A percentile compares a stretch with the other conserved stretches of the same genome.
Conservation (phyloP, 345 rosid genomes). For the Carallia pectinifolia region DNA sequence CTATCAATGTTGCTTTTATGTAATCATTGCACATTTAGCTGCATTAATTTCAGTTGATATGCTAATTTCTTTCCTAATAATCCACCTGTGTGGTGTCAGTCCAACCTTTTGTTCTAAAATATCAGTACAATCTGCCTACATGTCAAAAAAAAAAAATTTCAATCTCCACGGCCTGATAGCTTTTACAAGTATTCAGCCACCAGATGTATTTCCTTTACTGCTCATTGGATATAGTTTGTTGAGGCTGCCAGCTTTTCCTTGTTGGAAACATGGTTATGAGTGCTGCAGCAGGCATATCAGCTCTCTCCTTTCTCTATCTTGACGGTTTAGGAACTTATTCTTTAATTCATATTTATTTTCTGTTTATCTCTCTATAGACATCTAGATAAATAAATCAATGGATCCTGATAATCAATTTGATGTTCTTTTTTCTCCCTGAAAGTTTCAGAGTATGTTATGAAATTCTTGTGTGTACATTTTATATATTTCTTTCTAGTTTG, state of each 20-base stretch:
- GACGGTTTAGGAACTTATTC: not conserved
- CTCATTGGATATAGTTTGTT: not conserved
- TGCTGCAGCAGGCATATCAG: not conserved
- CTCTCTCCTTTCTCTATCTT: not conserved
- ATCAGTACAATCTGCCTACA: not conserved
- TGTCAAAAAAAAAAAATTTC: not conserved
- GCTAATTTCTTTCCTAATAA: not conserved
- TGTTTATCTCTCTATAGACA: not conserved
- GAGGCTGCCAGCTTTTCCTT: not conserved
- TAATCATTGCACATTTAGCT: not conserved
- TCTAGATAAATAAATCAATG: not conserved
- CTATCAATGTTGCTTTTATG: not conserved
- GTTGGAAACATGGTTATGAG: not conserved
- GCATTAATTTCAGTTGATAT: not conserved
- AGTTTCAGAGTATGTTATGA: not conserved
- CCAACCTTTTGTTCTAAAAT: not conserved
- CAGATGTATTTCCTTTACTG: not conserved
- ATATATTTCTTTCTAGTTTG: slow-evolving; percentile 23
- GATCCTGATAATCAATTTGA: not conserved
- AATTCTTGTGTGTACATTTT: not conserved
- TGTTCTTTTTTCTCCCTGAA: not conserved
- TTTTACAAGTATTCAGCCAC: not conserved
- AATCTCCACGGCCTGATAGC: not conserved
- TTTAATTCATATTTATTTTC: not conserved
- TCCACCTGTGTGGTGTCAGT: not conserved